phyloP scores from a whole-genome alignment of 1,139 yeast species.

The Yamadazyma diospyri region DNA sequence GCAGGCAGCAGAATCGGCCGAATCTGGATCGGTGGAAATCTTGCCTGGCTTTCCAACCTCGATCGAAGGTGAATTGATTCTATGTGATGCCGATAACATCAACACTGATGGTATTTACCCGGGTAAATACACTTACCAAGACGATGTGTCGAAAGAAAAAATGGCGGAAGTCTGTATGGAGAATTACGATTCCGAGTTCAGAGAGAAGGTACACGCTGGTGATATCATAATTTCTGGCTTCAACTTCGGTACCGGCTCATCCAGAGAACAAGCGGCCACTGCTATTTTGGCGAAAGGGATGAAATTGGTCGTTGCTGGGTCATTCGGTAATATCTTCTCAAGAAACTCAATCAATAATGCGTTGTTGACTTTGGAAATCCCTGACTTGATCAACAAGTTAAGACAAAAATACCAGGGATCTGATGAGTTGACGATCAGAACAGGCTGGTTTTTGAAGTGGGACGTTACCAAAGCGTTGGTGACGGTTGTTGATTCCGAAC shows the following conservation, averaged over 20 bases:
- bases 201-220: conserved; percentile 73
- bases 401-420: conserved; percentile 61
- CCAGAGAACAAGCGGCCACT: conserved; percentile 99
- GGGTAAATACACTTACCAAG: conserved; percentile 97
- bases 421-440: conserved; percentile 79
- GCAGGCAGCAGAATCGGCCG: conserved; percentile 23
- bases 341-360: conserved; percentile 97
- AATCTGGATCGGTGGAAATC: conserved; percentile 53
- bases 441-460: conserved; percentile 93
- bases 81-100: conserved; percentile 96
- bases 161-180: conserved; percentile 99
- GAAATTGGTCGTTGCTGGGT: conserved; percentile 90
- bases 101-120: conserved; percentile 99
- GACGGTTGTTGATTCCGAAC: conserved; percentile 64
- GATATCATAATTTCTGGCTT: conserved; percentile 90
- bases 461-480: conserved; percentile 85
- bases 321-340: conserved; percentile 94
- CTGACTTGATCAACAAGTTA: conserved; percentile 72
- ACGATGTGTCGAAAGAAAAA: conserved; percentile 86
- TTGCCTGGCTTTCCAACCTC: conserved; percentile 87
- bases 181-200: conserved; percentile 89
- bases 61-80: conserved; percentile 84
- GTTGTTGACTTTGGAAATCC: conserved; percentile 86
- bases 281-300: conserved; percentile 92
- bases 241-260: conserved; percentile 97